Evolutionary conservation across 805 yeast genomes (phyloP).

Genomic region (Candida sakaeoensis): DNA sequence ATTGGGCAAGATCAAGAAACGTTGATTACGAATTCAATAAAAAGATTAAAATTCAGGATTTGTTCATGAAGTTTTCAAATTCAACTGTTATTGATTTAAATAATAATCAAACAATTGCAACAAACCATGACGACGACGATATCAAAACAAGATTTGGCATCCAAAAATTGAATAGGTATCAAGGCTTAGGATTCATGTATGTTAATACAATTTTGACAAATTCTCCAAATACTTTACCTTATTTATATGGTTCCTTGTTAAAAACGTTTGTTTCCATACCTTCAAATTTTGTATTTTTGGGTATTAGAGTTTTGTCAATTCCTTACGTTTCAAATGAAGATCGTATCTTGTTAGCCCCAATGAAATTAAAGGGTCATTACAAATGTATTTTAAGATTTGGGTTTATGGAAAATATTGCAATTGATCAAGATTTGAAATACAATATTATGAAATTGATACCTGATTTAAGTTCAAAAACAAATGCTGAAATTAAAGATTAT

Average conservation of each 20-base stretch:
- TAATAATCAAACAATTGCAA: slow-evolving; percentile 1
- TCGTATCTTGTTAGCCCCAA: slow-evolving; percentile 35
- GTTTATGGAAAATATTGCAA: slow-evolving; percentile 40
- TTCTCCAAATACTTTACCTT: slow-evolving; percentile 46
- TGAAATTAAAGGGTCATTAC: slow-evolving; percentile 44
- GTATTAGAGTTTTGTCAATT: slow-evolving; percentile 36
- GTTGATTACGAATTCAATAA: slow-evolving; percentile 34
- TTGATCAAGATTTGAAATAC: slow-evolving; percentile 18
- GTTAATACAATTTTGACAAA: slow-evolving; percentile 32
- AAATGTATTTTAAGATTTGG: slow-evolving; percentile 49
- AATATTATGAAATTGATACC: slow-evolving; percentile 20
- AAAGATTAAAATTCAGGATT: slow-evolving; percentile 30
- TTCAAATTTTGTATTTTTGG: slow-evolving; percentile 40
- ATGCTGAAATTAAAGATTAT: slow-evolving; percentile 9
- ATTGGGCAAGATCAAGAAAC: slow-evolving; percentile 43
- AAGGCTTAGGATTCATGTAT: slow-evolving; percentile 43
- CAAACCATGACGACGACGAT: not conserved
- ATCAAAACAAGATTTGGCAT: slow-evolving; percentile 19
- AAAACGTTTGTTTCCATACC: slow-evolving; percentile 44
- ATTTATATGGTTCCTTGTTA: slow-evolving; percentile 33
- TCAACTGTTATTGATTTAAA: slow-evolving; percentile 6
- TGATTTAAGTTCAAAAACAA: slow-evolving; percentile 8
- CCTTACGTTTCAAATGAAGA: slow-evolving; percentile 42
- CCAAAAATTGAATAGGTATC: slow-evolving; percentile 17
- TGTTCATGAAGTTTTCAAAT: slow-evolving; percentile 22